Base-by-base conservation (phyloP, 805 yeast genomes). In the Nakazawaea peltata region DNA sequence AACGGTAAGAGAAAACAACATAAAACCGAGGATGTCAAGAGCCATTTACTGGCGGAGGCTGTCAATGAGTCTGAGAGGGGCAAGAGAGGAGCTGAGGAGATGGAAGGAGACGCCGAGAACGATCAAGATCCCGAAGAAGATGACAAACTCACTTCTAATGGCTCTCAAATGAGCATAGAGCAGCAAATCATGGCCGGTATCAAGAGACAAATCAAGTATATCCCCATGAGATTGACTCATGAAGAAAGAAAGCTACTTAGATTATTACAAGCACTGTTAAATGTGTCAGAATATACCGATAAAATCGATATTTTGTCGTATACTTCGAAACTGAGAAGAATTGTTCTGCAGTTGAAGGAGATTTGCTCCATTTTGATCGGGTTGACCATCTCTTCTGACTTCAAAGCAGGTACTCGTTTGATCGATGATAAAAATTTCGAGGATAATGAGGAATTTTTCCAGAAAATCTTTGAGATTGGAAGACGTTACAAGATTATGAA, bases 401-500 rank as follows among this genome's bases (percentile, higher is more conserved):
- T 82, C 64, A 80, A 81, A 50, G 58, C 64, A 26, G 94, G 94
- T 5, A 76, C 77, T 45, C 65, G 61, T 31, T 60, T 82, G 42
- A 66, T 81, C 30, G 74, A 77, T 39, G 71, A 77, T 50, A 78
- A 77, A 49, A 77, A 79, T 44, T 82, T 81, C 46, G 64, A 69
- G 29, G 77, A 76, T 40, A 79, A 81, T 51, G 77, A 81, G 3
- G 74, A 71, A 23, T 83, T 88, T 87, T 82, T 75, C 53, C 68
- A 81, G 49, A 58, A 56, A 28, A 61, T 82, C 6, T 82, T 82
- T 52, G 92, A 82, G 56, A 74, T 82, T 41, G 92, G 92, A 17
- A 65, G 92, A 47, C 65, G 92, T 29, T 82, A 82, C 58, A 82
- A 82, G 51, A 77, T 83, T 46, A 78, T 82, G 87, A 82, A 82